Percentiles rank a stretch among this genome's conserved stretches.
Conservation (phyloP, 2,329 filamentous ascomycete genomes). For the Talaromyces sp. region DNA sequence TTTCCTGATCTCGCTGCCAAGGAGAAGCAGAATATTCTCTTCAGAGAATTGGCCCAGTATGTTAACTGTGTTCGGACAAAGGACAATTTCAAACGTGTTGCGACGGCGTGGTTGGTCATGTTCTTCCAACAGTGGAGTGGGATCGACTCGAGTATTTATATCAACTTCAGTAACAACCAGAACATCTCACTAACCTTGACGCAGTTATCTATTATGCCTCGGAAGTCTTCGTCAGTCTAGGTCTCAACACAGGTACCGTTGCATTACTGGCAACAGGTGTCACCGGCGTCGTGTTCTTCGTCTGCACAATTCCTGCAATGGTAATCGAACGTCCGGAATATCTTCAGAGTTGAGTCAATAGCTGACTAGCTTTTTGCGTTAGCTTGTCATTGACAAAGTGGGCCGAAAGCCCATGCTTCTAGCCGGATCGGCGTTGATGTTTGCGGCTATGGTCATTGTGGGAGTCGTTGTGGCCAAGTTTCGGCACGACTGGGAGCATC, state of each 20-base stretch:
- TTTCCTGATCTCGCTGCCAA: conserved; percentile 34
- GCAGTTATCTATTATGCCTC: conserved; percentile 43
- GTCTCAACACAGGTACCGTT: conserved; percentile 33
- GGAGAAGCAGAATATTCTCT: conserved; percentile 42
- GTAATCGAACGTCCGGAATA: conserved; percentile 12
- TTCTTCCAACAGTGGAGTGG: conserved; percentile 49
- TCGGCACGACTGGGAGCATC: conserved; percentile 49
- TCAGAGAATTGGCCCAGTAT: conserved; percentile 50
- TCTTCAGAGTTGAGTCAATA: no score
- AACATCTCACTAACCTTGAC: conserved; percentile 22
- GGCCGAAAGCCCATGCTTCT: conserved; percentile 48
- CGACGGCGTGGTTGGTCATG: conserved; percentile 46
- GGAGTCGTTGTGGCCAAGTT: conserved; percentile 54
- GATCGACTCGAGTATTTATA: conserved; percentile 38
- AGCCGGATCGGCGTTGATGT: conserved; percentile 45
- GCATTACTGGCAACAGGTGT: conserved; percentile 35
- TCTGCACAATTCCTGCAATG: conserved; percentile 32
- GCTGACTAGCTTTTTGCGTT: background rate
- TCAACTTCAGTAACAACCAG: no score
- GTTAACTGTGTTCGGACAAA: conserved; percentile 45
- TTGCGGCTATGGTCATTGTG: conserved; percentile 48
- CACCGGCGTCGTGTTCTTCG: conserved; percentile 32
- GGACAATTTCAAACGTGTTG: conserved; percentile 51
- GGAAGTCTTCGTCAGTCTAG: conserved; percentile 35
- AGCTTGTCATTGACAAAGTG: conserved; percentile 41